These are phyloP conservation scores for Pichia sp. DNA, from an alignment of 1,139 yeast species.

Conservation along the genomic window DNA sequence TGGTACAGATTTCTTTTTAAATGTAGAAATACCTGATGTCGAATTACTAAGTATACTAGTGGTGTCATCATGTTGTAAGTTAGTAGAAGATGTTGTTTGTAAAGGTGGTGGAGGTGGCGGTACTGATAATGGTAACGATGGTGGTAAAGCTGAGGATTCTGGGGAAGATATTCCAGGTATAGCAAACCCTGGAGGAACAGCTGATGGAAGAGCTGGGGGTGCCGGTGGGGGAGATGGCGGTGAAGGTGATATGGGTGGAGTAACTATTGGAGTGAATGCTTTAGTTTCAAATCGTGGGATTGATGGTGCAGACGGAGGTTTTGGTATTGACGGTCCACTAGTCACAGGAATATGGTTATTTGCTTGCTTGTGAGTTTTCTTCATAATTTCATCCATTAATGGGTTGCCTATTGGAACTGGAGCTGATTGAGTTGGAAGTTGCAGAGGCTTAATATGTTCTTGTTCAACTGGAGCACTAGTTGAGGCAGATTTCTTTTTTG, in stretches of 20 bases:
- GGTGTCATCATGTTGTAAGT: constrained; percentile 10
- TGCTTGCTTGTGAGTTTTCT: constrained; percentile 9
- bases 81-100: constrained; percentile 3
- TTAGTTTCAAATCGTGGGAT: neutral
- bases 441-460: constrained; percentile 15
- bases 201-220: constrained; percentile 4
- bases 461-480: constrained; percentile 17
- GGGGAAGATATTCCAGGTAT: constrained; percentile 26
- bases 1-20: constrained; percentile 16
- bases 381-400: constrained; percentile 16
- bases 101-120: constrained; percentile 1
- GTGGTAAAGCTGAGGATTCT: constrained; percentile 14
- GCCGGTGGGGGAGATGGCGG: constrained; percentile 13
- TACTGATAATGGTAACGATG: neutral
- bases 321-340: constrained; percentile 1
- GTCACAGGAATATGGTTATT: neutral
- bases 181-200: constrained; percentile 1
- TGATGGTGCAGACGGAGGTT: constrained; percentile 1
- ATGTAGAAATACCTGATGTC: constrained; percentile 6
- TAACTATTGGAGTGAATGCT: neutral
- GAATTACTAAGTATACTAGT: constrained; percentile 14
- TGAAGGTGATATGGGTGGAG: constrained; percentile 20
- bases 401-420: constrained; percentile 15
- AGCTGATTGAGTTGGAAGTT: constrained; percentile 4
- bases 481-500: constrained; percentile 5